Percentiles rank a stretch among this genome's conserved stretches.
Evolutionary conservation across 441 rosid genomes (phyloP).

Genomic region (Macaranga tanarius): DNA sequence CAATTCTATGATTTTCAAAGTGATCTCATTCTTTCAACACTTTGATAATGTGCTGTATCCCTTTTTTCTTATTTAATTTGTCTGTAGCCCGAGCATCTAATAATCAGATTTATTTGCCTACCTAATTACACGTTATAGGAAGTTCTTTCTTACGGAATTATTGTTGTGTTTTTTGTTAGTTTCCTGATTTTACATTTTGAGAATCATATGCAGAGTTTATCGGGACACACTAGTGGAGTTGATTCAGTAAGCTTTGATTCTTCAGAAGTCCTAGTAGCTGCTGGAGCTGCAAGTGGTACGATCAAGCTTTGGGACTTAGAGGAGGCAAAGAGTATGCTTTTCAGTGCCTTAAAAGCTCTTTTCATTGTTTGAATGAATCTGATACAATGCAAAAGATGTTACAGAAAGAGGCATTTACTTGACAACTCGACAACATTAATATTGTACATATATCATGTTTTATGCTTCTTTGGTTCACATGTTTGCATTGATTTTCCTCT

Average conservation of each 20-base stretch:
- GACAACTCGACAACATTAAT: background rate
- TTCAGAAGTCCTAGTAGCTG: constrained; percentile 89
- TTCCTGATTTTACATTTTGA: constrained; percentile 11
- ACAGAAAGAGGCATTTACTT: background rate
- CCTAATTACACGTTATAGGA: background rate
- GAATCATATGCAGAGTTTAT: constrained; percentile 64
- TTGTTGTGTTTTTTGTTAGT: background rate
- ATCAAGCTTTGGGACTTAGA: constrained; percentile 98
- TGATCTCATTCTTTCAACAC: too few relatives aligned
- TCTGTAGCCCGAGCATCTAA: background rate
- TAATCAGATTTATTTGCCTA: background rate
- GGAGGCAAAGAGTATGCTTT: constrained; percentile 87
- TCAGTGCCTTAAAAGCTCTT: constrained; percentile 10
- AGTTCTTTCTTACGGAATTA: background rate
- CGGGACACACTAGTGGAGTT: constrained; percentile 93
- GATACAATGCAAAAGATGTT: background rate
- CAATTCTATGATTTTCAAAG: background rate
- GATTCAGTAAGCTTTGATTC: constrained; percentile 98
- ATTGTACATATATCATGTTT: constrained; percentile 13
- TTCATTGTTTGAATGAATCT: background rate
- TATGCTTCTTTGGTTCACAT: constrained; percentile 19
- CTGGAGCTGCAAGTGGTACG: constrained; percentile 98
- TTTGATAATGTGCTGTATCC: too few relatives aligned
- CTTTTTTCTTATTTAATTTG: background rate
- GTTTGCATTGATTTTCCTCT: constrained; percentile 13